Base-by-base conservation (phyloP, 129 eudicot species). In the Lonicera japonica region DNA sequence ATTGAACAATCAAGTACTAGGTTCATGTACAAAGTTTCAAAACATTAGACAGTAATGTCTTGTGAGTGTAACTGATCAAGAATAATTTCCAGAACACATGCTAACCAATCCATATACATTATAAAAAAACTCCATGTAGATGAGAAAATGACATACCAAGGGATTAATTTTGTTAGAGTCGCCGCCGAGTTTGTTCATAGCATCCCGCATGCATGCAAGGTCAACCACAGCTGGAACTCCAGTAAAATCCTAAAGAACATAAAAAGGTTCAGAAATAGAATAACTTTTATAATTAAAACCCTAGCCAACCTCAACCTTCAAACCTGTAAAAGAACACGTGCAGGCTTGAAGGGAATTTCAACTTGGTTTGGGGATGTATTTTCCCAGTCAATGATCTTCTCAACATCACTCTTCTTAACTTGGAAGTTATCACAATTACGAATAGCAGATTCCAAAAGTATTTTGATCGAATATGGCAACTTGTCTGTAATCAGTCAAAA, bases 201-300 rank as follows among this genome's bases (percentile, higher is more conserved):
- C 99, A 81, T 92, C 99, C 57, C 99, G 87, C 99, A 92, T 92
- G 58, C 89, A 83, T 71, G 99, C 99, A 70, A 92, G 87, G 78
- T 92, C 99, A 80, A 92, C 99, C 48, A 92, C 96, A 68, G 96
- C 96, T 36, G 99, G 99, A 72, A 92, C 99, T 77, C 99, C 99
- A 58, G 99, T 92, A 65, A 92, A 92, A 78, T 92, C 99, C 99
- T 92, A 38, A 67, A 47, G 1, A 25, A n/a, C n/a, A n/a, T n/a
- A n/a, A n/a, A n/a, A n/a, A n/a, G n/a, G n/a, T n/a, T n/a, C n/a
- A n/a, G n/a, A n/a, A n/a, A n/a, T n/a, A n/a, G n/a, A n/a, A n/a
- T n/a, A n/a, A n/a, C n/a, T n/a, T n/a, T n/a, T n/a, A n/a, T n/a
- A n/a, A n/a, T n/a, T n/a, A n/a, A n/a, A n/a, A n/a, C n/a, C n/a